Base-by-base conservation (phyloP, 306 rosid species). In the Malus domestica region DNA sequence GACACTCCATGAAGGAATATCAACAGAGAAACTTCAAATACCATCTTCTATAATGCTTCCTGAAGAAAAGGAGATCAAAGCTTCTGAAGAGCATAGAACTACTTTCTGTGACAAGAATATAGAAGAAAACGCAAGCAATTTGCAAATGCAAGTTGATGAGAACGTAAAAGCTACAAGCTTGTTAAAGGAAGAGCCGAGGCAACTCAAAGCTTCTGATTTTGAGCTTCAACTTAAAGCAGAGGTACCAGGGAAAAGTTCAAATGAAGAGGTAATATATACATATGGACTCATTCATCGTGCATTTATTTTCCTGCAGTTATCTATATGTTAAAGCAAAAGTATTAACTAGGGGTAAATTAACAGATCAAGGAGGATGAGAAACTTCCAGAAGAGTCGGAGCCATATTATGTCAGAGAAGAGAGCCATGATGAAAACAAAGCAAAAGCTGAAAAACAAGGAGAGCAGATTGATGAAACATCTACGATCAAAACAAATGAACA, bases 301-400 rank as follows among this genome's bases (percentile, higher is more conserved):
- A 57, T n/a, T 29, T 35, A 3, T 45, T 10, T 32, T 22, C 25
- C 22, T 44, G 40, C 30, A 66, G 12, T 30, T 64, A 11, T 33
- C 30, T 25, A 55, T 66, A 6, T 18, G 6, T 19, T 35, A n/a
- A n/a, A 35, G 38, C 29, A 27, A 25, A 59, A n/a, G 49, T 60
- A 52, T 6, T 49, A 52, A 61, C 72, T 1, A 2, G n/a, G 20
- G 54, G 63, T 19, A 73, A 49, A 68, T 35, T 73, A 42, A 68
- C 79, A 82, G 85, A 73, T 42, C 68, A 22, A 4, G 67, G 70
- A 82, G 58, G 76, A 63, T 40, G 70, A 68, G 61, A 68, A 73
- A 61, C 25, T 73, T 54, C 25, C 60, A 5, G 23, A 60, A n/a
- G 69, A 68, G 62, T 54, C 63, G 63, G 52, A 73, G 46, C 57